Base-by-base conservation (phyloP, 306 rosid species). In the Vicia sativa region DNA sequence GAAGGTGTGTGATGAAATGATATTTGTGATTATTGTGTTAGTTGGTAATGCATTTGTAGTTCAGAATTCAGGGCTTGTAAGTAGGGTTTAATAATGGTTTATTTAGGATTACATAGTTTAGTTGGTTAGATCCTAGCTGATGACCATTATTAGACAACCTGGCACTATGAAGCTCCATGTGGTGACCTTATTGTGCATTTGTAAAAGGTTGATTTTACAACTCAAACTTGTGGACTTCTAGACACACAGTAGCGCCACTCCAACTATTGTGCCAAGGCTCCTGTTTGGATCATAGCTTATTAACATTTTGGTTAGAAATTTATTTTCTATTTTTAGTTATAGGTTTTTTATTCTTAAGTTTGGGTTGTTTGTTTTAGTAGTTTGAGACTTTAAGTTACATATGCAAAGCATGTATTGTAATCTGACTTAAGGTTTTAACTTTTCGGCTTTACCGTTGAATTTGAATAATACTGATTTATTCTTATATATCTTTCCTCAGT, bases 21-120 rank as follows among this genome's bases (percentile, higher is more conserved):
- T 34, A 43, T 44, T 34, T 31, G 13, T 76, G 59, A 76, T 62
- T 50, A 68, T 10, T 48, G 52, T 61, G 58, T 52, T 34, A 23
- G 56, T 62, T 68, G 48, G n/a, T 49, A 59, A 48, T 6, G 37
- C 63, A 34, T 69, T 28, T 52, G 26, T 42, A 8, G 46, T 48
- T 52, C 59, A 26, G 42, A 18, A 61, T 16, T 69, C 53, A 42
- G 57, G 18, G 19, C 25, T 54, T 74, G 50, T 63, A 31, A 55
- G 15, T 41, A n/a, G 34, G 65, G 44, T 62, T 52, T 68, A 45
- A 11, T 28, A 48, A 16, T 38, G 26, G 43, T 31, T 60, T 60
- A 14, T 62, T 62, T 69, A 37, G 23, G 54, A 57, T 53, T 58
- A n/a, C 13, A 26, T 10, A 56, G 64, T 65, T 62, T 49, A 21